Base-by-base conservation (phyloP, 2,329 filamentous ascomycete species). In the Bipolaris oryzae region DNA sequence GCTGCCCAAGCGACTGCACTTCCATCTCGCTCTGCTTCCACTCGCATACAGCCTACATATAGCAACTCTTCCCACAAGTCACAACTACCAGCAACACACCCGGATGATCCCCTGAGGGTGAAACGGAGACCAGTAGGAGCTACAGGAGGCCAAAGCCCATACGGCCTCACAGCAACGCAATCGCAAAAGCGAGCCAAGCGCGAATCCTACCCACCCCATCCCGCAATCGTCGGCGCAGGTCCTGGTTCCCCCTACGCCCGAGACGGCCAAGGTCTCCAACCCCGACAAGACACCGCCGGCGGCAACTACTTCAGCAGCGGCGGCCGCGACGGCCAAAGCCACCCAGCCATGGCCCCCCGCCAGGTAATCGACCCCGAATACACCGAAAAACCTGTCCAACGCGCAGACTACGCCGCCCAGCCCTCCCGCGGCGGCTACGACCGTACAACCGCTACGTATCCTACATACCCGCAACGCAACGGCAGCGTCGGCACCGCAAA, bases 221-320 rank as follows among this genome's bases (percentile, higher is more conserved):
- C 73, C 4, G 73, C 73, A 9, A 74, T 75, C 35, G 73, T 75
- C 28, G 73, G 73, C 5, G 70, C 66, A 4, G 73, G 72, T 2
- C 73, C 72, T 2, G 70, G 69, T 16, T 68, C 64, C 5, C 73
- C 73, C 2, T 75, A 75, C 57, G 59, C 65, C 7, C 64, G 70
- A 9, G 65, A 71, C 11, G 64, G 61, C 3, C 56, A 66, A 38
- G 66, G 64, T 7, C 63, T 74, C 46, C 70, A 73, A 46, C 63
- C 72, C 4, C 50, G 71, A 23, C 63, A 72, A 42, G 70, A 73
- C 43, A 63, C 63, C 1, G 48, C 53, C 25, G 69, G 66, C 5
- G 69, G 64, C 7, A 70, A 73, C 38, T 75, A 74, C 62, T 71
- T 71, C 42, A 58, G 57, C 23, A 68, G 63, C 18, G 68, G 68